These are phyloP conservation scores for Acanthamoeba lenticulata DNA, from an alignment of 208 protist species.

Conservation along the genomic window DNA sequence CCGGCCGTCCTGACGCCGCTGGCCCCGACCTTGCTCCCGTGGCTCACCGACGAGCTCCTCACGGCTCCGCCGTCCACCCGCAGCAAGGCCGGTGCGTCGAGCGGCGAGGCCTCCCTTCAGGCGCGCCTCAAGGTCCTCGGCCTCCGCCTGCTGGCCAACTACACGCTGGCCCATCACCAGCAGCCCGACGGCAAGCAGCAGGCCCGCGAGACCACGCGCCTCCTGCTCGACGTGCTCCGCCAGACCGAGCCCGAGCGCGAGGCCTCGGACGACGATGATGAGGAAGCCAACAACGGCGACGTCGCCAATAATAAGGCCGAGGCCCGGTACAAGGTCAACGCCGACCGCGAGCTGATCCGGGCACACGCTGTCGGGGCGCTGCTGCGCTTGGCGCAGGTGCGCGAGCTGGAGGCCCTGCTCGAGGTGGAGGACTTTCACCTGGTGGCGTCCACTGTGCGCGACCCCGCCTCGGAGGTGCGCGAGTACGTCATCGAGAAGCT, in stretches of 20 bases:
- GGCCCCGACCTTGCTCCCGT: neutral
- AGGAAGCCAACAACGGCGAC: neutral
- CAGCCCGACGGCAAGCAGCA: neutral
- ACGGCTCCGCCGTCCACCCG: neutral
- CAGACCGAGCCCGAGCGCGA: neutral
- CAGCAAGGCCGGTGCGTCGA: neutral
- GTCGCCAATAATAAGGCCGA: neutral
- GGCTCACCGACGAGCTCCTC: neutral
- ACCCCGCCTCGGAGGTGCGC: constrained; percentile 9
- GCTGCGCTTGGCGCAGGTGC: constrained; percentile 15
- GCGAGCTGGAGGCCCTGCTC: constrained; percentile 8
- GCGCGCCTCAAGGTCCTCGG: constrained; percentile 15
- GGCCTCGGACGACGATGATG: neutral
- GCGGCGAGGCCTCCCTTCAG: neutral
- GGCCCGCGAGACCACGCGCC: neutral
- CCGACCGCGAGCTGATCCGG: constrained; percentile 2
- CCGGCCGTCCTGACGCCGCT: neutral
- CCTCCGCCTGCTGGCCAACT: constrained; percentile 24
- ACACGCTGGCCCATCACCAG: neutral
- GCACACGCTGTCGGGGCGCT: neutral
- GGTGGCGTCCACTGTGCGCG: neutral
- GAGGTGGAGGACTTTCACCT: constrained; percentile 43
- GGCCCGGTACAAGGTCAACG: neutral
- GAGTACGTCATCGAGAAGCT: constrained; percentile 48
- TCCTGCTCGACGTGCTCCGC: neutral